Conservation (phyloP, 2,329 filamentous ascomycete species). For the Beauveria medogensis region DNA sequence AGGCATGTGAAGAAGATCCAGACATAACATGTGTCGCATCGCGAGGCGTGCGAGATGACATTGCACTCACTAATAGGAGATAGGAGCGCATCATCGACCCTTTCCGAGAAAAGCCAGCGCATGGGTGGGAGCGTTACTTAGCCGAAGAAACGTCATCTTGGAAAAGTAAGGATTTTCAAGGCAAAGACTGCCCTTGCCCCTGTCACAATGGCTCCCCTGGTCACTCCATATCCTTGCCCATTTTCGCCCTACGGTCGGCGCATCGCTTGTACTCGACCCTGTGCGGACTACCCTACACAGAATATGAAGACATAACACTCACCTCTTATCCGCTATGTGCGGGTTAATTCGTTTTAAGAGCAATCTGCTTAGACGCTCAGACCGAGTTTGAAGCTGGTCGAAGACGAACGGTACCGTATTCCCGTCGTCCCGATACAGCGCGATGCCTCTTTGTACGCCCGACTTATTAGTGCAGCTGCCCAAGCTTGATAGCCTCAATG, state of each 20-base stretch:
- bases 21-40: background rate
- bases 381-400: slow-evolving; percentile 53
- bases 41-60: background rate
- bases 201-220: slow-evolving; percentile 14
- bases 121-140: too few relatives aligned
- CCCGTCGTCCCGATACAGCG: slow-evolving; percentile 58
- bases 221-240: slow-evolving; percentile 59
- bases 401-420: slow-evolving; percentile 60
- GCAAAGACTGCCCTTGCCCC: background rate
- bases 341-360: slow-evolving; percentile 18
- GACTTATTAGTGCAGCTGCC: slow-evolving; percentile 48
- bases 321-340: background rate
- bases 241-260: slow-evolving; percentile 57
- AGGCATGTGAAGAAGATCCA: background rate
- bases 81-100: too few relatives aligned
- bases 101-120: too few relatives aligned
- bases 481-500: slow-evolving; percentile 53
- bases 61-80: too few relatives aligned
- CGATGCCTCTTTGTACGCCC: slow-evolving; percentile 62
- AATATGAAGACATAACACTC: slow-evolving; percentile 46
- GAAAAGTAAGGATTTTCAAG: too few relatives aligned
- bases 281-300: slow-evolving; percentile 54
- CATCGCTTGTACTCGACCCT: slow-evolving; percentile 59
- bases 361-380: slow-evolving; percentile 61
- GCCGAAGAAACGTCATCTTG: too few relatives aligned